Evolutionary conservation across 2,329 filamentous ascomycete genomes (phyloP), one percentile per base, ranked within the genome.

Genomic region (Eutypa lata): DNA sequence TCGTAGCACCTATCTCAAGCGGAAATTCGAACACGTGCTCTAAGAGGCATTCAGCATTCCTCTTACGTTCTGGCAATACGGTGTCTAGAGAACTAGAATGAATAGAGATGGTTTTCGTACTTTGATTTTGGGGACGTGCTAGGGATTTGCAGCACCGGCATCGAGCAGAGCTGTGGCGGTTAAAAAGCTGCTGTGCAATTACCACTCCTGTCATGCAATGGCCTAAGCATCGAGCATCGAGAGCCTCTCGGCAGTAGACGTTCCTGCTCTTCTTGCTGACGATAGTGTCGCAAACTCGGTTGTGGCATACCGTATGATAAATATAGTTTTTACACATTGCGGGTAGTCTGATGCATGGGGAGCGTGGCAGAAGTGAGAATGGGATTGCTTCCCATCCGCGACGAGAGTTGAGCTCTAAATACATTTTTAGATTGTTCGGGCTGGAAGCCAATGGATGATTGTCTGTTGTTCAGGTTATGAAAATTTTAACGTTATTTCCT

Each of bases 281-380:
- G 37, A 52, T 19, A 8, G 49, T 19, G 1, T 31, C 3, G 48
- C 51, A 56, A 33, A n/a, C 7, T 11, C 13, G 22, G 2, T 26
- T 35, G 33, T 2, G 6, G 24, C 53, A 57, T 2, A 40, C 6
- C 3, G 51, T 33, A n/a, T 45, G 14, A 49, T 55, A 48, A 13
- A n/a, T 13, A 31, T 53, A 53, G 28, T 50, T 46, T 19, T 48
- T 53, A 35, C 55, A 57, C 55, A 57, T 57, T 8, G 26, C 37
- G 28, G 31, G 3, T 24, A 21, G n/a, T n/a, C 11, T 11, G 13
- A 18, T 48, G 31, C 10, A 14, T 28, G 16, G 38, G 19, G 13
- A 10, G 19, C 38, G n/a, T 6, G 18, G n/a, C n/a, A 19, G 19
- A 21, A 35, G 28, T 10, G 21, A n/a, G n/a, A n/a, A n/a, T n/a